Evolutionary conservation across 108 stramenopile species (phyloP), one percentile per base, ranked within the genome.

Genomic region (Aurantiochytrium sp.): DNA sequence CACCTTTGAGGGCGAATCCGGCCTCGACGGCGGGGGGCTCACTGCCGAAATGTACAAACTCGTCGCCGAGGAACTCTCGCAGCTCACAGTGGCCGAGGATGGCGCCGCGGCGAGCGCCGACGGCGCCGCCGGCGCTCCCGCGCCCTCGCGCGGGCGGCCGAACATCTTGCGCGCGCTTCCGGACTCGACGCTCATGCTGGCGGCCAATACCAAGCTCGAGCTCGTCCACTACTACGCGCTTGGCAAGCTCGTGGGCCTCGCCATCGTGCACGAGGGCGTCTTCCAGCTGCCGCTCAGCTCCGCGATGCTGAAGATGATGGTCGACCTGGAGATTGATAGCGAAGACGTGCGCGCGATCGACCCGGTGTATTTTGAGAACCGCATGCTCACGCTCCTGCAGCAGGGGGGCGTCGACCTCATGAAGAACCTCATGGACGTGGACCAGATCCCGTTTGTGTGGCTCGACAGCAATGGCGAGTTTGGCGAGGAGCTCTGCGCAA

Each of bases 21-120:
- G 86, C 22, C 54, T 86, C 1, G 86, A 86, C 86, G 86, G 32
- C 54, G 86, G 86, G 19, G 86, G 86, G 10, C 86, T 86, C 12
- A 55, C 86, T 32, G 54, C 54, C 6, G 86, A 86, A 31, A 86
- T 86, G 86, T 86, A 55, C 86, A 55, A 54, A 6, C 30, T 86
- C 10, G 32, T 86, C 19, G 54, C 37, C 32, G 86, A 86, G 86
- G 86, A 81, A 41, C 73, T 81, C 73, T 48, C 73, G 24, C 59
- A 65, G 59, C 59, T 65, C 59, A 54, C 53, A 19, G 15, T 65
- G 27, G 10, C 42, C 24, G 73, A 48, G 1, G 32, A 81, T 6
- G 59, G n/a, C 0, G 10, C 27, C 34, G 59, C 34, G n/a, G n/a
- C 15, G 45, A 22, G 45, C 45, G 45, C 45, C n/a, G n/a, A n/a